phyloP scores from a whole-genome alignment of 83 land plant genomes.

The Thuja plicata region DNA sequence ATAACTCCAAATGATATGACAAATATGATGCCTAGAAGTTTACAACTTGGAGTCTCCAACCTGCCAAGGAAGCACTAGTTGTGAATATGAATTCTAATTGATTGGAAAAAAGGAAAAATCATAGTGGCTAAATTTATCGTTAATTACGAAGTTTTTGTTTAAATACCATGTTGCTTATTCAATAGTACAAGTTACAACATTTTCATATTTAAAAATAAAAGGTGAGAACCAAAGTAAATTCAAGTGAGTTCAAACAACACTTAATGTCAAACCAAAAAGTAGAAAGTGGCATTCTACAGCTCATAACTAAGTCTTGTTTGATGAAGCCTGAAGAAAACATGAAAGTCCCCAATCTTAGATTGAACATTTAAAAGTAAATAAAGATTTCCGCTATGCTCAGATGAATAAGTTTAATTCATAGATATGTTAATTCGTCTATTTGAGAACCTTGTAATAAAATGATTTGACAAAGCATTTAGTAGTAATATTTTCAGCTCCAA shows the following conservation, averaged over 20 bases:
- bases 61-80: conserved; percentile 30
- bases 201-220: background rate
- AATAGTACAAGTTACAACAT: background rate
- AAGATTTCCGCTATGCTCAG: background rate
- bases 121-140: background rate
- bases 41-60: conserved; percentile 90
- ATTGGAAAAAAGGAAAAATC: background rate
- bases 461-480: background rate
- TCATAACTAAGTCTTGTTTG: background rate
- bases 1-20: conserved; percentile 84
- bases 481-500: background rate
- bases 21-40: conserved; percentile 81
- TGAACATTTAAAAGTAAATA: background rate
- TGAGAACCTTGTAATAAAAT: background rate
- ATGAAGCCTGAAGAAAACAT: background rate
- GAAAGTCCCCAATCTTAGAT: background rate
- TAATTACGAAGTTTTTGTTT: background rate
- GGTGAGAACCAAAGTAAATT: background rate
- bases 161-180: background rate
- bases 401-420: background rate
- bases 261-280: background rate
- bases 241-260: background rate
- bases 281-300: background rate
- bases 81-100: conserved; percentile 15
- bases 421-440: background rate